Base-by-base conservation (phyloP, 1,139 yeast genomes). In the Candida smagusa region DNA sequence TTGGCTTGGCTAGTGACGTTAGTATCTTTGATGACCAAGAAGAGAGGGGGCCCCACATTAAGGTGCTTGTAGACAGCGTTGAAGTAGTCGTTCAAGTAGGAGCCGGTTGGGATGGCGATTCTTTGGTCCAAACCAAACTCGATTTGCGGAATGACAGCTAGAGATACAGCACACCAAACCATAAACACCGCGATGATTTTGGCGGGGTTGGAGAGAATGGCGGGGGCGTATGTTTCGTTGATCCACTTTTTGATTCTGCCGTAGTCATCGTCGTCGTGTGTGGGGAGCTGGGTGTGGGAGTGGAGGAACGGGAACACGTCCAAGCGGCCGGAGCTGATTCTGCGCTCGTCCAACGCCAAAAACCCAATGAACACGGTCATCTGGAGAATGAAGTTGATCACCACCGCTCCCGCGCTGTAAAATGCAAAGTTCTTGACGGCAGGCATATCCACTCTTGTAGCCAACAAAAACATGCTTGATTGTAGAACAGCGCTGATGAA, bases 401-500 rank as follows among this genome's bases (percentile, higher is more conserved):
- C 56, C 2, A 92, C 82, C 0, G 97, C 94, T 9, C 90, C 86
- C 0, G 96, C 94, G 9, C 96, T 86, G 54, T 87, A 92, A 21
- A 82, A 64, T 0, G 98, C 97, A 69, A 92, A 92, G 58, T 90
- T 92, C 45, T 83, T 74, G 7, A 90, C 97, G 0, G 97, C 97
- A 2, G 97, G 97, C 97, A 90, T 92, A 12, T 81, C 75, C 6
- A 92, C 97, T 6, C 71, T 61, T 0, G 95, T 72, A 0, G 96
- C 96, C 32, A 92, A 65, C 7, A 80, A 62, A 54, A 92, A 89
- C 56, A 96, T 85, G 5, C 81, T 65, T 7, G 83, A 71, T 52
- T 92, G 97, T 37, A 92, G 77, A 0, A 80, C 48, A 0, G 95
- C 81, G 39, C 96, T 84, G 16, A 87, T 67, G 19, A 87, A 57